Conservation (phyloP, 495 filamentous ascomycete genomes). For the Paragyromitra xinjiangensis region DNA sequence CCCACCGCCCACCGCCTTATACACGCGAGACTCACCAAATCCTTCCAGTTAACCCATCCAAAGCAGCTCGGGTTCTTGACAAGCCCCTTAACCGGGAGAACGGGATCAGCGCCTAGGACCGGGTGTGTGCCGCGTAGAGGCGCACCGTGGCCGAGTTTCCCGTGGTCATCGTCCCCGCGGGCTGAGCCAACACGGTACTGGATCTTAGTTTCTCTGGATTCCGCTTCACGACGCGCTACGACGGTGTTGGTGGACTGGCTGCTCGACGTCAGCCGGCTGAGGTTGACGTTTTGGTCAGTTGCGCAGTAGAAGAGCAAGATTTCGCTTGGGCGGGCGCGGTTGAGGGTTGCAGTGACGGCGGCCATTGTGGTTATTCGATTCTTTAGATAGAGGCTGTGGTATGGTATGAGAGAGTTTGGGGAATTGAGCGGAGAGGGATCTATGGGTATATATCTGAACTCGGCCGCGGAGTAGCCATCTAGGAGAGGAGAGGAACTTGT, state of each 20-base stretch:
- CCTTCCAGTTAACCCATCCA: neutral
- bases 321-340: neutral
- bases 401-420: neutral
- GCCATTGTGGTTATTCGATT: neutral
- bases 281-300: neutral
- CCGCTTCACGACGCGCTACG: neutral
- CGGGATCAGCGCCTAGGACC: neutral
- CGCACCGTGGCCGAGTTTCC: neutral
- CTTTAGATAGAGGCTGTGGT: neutral
- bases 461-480: neutral
- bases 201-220: neutral
- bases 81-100: neutral
- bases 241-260: neutral
- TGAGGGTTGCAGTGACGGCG: neutral
- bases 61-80: slow-evolving; percentile 6
- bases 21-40: neutral
- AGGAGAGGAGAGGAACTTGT: neutral
- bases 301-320: slow-evolving; percentile 5
- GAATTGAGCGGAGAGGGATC: neutral
- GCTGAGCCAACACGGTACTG: neutral
- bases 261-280: neutral
- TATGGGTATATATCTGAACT: neutral
- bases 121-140: neutral
- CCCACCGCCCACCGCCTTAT: neutral
- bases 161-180: neutral